Evolutionary conservation across 768 basidiomycete genomes (phyloP), one percentile per base, ranked within the genome.

Genomic region (Lepiota venenata): DNA sequence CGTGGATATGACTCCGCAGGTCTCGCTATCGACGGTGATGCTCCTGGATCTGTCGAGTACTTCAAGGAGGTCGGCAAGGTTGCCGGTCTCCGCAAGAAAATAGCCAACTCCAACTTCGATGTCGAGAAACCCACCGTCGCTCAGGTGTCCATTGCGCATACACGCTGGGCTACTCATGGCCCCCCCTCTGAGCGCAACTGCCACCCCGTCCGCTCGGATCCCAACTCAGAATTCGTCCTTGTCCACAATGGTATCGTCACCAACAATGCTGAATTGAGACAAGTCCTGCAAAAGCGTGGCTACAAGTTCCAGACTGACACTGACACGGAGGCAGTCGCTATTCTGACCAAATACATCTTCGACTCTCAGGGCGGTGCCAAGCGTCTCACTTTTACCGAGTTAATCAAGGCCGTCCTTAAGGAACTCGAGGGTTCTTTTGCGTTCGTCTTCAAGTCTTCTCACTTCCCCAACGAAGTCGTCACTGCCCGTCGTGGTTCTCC

Each of bases 191-290:
- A 84, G 50, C 70, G 80, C 63, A 99, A 99, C 74, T 98, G 96
- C 74, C 97, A 99, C 70, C 97, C 97, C 50, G 83, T 97, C 63
- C 86, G 86, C 63, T 91, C 89, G 14, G 93, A 96, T 64, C 74
- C 81, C 21, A 77, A 70, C 51, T 76, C 81, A 56, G 94, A 98
- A 65, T 98, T 99, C 75, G 83, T 86, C 55, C 74, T 98, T 62
- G 95, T 99, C 22, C 97, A 99, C 81, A 98, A 99, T 63, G 97
- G 97, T 66, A 98, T 98, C 67, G 95, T 98, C 66, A 99, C 96
- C 71, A 98, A 97, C 77, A 85, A 81, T 61, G 76, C 75, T 11
- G 95, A 94, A 61, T 86, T 99, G 63, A 82, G 89, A 57, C 84
- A 89, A 60, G 93, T 99, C 50, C 82, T 99, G 53, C 90, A 95